Conservation (phyloP, 768 basidiomycete species). For the Multifurca ochricompacta region DNA sequence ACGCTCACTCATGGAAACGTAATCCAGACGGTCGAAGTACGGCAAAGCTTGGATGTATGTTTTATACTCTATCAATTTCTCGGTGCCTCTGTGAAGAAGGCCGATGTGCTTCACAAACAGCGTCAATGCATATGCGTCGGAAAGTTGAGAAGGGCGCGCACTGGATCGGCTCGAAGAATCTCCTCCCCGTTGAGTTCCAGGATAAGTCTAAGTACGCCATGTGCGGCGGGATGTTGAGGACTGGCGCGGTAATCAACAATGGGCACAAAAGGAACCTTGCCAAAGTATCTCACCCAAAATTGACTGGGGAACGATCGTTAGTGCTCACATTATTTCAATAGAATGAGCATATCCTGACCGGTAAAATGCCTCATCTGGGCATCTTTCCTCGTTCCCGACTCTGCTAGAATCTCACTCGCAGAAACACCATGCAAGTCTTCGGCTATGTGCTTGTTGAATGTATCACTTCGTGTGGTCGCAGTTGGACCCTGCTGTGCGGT, state of each 20-base stretch:
- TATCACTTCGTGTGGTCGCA: constrained; percentile 27
- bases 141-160: constrained; percentile 24
- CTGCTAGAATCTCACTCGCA: constrained; percentile 72
- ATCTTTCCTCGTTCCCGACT: constrained; percentile 63
- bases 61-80: constrained; percentile 99
- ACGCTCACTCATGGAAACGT: constrained; percentile 94
- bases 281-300: constrained; percentile 63
- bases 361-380: constrained; percentile 90
- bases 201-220: constrained; percentile 96
- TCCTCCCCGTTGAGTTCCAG: constrained; percentile 97
- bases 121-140: constrained; percentile 2
- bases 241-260: constrained; percentile 33
- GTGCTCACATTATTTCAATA: neutral
- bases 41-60: constrained; percentile 96
- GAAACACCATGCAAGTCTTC: constrained; percentile 80
- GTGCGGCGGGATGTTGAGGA: constrained; percentile 97
- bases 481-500: constrained; percentile 20
- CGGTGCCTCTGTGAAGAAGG: constrained; percentile 92
- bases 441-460: constrained; percentile 63
- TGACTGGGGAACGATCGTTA: constrained; percentile 45
- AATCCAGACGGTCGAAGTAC: constrained; percentile 98
- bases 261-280: neutral
- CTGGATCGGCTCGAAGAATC: constrained; percentile 80
- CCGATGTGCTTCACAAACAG: constrained; percentile 72
- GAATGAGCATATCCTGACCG: constrained; percentile 39